Evolutionary conservation across 1,284 basidiomycete genomes (phyloP).

Genomic region (Leccinum griseonigrum): DNA sequence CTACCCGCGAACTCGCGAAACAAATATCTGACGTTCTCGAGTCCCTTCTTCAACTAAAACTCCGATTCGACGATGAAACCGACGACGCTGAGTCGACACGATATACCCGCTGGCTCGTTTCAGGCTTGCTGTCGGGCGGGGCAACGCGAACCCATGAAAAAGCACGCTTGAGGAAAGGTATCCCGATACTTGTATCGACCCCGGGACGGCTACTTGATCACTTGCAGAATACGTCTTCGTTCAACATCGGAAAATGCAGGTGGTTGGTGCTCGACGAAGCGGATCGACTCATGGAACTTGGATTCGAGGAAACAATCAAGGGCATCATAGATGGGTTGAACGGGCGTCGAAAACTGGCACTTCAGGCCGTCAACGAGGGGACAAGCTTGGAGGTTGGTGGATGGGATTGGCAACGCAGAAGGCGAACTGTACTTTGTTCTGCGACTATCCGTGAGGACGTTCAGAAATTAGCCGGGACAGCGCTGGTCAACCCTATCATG

Average conservation of each 20-base stretch:
- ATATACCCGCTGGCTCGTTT: slow-evolving; percentile 90
- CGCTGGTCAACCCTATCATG: slow-evolving; percentile 71
- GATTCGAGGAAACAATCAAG: slow-evolving; percentile 88
- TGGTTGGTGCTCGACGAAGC: slow-evolving; percentile 99
- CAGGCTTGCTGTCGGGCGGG: slow-evolving; percentile 84
- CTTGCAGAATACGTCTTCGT: slow-evolving; percentile 89
- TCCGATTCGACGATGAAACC: slow-evolving; percentile 58
- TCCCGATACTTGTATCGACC: slow-evolving; percentile 89
- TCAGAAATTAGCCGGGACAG: slow-evolving; percentile 86
- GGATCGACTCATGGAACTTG: slow-evolving; percentile 95
- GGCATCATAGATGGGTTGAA: slow-evolving; percentile 88
- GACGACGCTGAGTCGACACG: slow-evolving; percentile 51
- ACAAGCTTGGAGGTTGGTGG: slow-evolving; percentile 73
- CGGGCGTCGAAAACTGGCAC: slow-evolving; percentile 70
- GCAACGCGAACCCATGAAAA: slow-evolving; percentile 76
- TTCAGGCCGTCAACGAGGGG: slow-evolving; percentile 71
- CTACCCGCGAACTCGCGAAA: slow-evolving; percentile 92
- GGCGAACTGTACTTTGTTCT: slow-evolving; percentile 91
- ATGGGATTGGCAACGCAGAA: slow-evolving; percentile 79
- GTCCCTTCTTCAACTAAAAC: slow-evolving; percentile 75
- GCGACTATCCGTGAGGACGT: slow-evolving; percentile 96
- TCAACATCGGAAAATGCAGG: slow-evolving; percentile 90
- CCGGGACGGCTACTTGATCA: slow-evolving; percentile 95
- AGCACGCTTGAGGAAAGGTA: slow-evolving; percentile 61
- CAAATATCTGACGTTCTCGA: slow-evolving; percentile 96